phyloP scores from a whole-genome alignment of 345 rosid genomes.

The Hevea brasiliensis region DNA sequence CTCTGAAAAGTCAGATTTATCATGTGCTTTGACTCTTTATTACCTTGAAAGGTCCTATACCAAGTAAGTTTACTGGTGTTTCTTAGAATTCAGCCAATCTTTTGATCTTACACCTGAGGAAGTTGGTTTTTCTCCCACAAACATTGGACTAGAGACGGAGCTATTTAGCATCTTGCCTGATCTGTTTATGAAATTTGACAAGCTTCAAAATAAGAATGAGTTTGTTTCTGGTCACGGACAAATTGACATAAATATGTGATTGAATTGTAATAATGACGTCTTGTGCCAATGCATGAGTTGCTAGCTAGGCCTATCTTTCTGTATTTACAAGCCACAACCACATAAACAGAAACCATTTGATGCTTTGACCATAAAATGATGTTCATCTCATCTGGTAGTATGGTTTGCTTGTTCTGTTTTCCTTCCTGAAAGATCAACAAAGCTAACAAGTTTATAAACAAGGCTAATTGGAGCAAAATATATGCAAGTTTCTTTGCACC shows the following conservation, averaged over 20 bases:
- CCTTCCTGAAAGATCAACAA: too few species aligned
- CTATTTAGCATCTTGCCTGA: not conserved
- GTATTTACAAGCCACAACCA: too few species aligned
- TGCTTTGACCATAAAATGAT: too few species aligned
- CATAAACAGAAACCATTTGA: too few species aligned
- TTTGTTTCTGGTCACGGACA: not conserved
- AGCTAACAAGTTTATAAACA: not conserved
- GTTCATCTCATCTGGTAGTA: too few species aligned
- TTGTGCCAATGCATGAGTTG: not conserved
- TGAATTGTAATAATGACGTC: not conserved
- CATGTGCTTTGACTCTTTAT: not conserved
- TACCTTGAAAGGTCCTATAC: not conserved
- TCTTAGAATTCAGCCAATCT: not conserved
- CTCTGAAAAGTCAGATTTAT: not conserved
- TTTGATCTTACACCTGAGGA: not conserved
- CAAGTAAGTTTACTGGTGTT: not conserved
- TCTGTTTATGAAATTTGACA: not conserved
- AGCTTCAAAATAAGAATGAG: not conserved
- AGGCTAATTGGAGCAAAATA: not conserved
- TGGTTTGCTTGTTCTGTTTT: too few species aligned
- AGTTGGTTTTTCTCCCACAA: too few species aligned
- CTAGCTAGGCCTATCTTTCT: too few species aligned
- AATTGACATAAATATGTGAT: too few species aligned
- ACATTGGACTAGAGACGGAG: not conserved
- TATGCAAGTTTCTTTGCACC: not conserved